These are phyloP conservation scores for Bretschneidera sinensis DNA, from an alignment of 345 rosid genomes.

Conservation along the genomic window DNA sequence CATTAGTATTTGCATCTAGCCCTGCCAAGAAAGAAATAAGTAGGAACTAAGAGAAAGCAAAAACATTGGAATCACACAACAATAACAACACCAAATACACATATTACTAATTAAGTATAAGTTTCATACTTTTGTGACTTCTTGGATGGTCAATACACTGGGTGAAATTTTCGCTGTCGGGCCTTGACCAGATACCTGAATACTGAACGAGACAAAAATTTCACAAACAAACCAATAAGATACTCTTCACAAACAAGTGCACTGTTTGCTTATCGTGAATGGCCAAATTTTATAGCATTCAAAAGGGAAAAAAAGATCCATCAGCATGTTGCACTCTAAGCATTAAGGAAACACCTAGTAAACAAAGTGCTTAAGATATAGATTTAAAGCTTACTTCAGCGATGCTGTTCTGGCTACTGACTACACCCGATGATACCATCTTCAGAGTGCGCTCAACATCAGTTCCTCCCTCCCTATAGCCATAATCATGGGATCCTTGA, in stretches of 20 bases:
- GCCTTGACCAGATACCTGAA: constrained; percentile 82
- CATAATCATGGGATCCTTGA: constrained; percentile 37
- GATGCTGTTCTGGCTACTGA: constrained; percentile 21
- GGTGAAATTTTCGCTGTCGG: constrained; percentile 69
- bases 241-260: background rate
- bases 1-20: constrained; percentile 66
- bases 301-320: too few species aligned
- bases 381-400: constrained; percentile 49
- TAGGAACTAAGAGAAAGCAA: constrained; percentile 4
- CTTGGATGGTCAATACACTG: constrained; percentile 61
- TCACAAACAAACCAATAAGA: background rate
- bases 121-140: constrained; percentile 57
- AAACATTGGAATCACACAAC: constrained; percentile 6
- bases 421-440: constrained; percentile 36
- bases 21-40: constrained; percentile 37
- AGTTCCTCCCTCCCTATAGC: constrained; percentile 33
- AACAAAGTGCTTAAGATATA: constrained; percentile 5
- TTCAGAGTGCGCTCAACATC: constrained; percentile 43
- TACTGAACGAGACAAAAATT: constrained; percentile 40
- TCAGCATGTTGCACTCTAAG: background rate
- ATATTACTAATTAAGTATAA: background rate
- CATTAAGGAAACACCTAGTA: constrained; percentile 2
- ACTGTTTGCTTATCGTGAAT: background rate
- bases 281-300: background rate
- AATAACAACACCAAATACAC: background rate